These are phyloP conservation scores for Kappamyces sp. DNA, from an alignment of 192 early-diverging fungal species.

Conservation along the genomic window DNA sequence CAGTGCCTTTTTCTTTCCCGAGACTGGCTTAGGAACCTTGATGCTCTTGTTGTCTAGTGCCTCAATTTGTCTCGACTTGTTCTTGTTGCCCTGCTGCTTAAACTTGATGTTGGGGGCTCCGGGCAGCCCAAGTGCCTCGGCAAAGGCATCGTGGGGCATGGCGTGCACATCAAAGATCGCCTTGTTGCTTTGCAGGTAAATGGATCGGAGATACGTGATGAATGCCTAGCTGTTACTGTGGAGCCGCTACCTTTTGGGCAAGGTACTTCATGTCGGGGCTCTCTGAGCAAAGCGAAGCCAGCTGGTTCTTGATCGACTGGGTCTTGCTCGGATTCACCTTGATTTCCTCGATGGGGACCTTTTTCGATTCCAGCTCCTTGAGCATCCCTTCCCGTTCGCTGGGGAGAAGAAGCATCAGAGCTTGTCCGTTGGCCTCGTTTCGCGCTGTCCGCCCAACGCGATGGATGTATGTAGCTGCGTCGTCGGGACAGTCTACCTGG, in stretches of 20 bases:
- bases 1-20: conserved; percentile 25
- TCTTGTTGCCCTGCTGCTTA: conserved; percentile 66
- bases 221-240: conserved; percentile 57
- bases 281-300: conserved; percentile 88
- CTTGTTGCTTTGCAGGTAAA: conserved; percentile 90
- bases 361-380: conserved; percentile 58
- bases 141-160: conserved; percentile 81
- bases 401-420: conserved; percentile 80
- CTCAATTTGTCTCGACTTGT: conserved; percentile 39
- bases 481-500: conserved; percentile 95
- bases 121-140: conserved; percentile 84
- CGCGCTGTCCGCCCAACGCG: conserved; percentile 97
- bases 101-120: conserved; percentile 95
- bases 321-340: conserved; percentile 79
- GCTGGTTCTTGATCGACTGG: conserved; percentile 68
- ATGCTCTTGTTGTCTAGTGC: conserved; percentile 30
- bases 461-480: conserved; percentile 95
- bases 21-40: conserved; percentile 18
- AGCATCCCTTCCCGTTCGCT: conserved; percentile 83
- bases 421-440: conserved; percentile 81
- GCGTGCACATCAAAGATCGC: conserved; percentile 78
- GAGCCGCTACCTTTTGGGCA: conserved; percentile 70
- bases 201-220: conserved; percentile 88
- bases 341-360: conserved; percentile 86
- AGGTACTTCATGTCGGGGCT: conserved; percentile 94